Base-by-base conservation (phyloP, 495 filamentous ascomycete species). In the Daldinia grandis region DNA sequence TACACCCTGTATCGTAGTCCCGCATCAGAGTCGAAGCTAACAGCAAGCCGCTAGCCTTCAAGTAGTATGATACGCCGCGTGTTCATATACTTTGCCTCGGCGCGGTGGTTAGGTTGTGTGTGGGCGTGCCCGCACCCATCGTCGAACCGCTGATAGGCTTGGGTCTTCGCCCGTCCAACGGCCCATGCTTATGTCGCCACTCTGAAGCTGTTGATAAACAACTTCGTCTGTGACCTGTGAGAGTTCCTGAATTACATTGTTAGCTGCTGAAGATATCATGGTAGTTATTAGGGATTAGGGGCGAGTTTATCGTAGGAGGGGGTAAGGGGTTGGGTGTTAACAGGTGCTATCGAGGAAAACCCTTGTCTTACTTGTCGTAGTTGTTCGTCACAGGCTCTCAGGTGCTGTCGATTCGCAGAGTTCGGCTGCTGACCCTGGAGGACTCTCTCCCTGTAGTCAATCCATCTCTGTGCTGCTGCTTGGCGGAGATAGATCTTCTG, bases 401-500 rank as follows among this genome's bases (percentile, higher is more conserved):
- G 78, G 51, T 87, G 85, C 7, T 84, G 71, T 28, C 83, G 79
- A 72, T 91, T 87, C 50, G 85, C 81, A 31, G 84, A 78, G 57
- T 85, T 84, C 54, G 91, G 86, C 68, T 83, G 83, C 64, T 87
- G 84, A 42, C 91, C 91, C 69, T 88, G 84, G 27, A 95, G 83
- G 49, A 93, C 82, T 37, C 82, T 81, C 19, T 89, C 84, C 40
- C 93, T 87, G 72, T 89, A 87, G 69, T 92, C 90, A 70, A 92
- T 81, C 94, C 94, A 97, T 76, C 92, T 86, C 72, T 88, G 87
- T 19, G 89, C 92, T 14, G 93, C 92, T 4, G 87, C 87, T 42
- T 92, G 90, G 28, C 91, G 89, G 17, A 95, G 86, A 72, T 94
- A 94, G 66, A 94, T 93, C 78, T 90, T 92, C 77, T 95, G 93